Evolutionary conservation across 495 filamentous ascomycete species (phyloP), one percentile per base, ranked within the genome.

Genomic region (Venustampulla echinocandica): DNA sequence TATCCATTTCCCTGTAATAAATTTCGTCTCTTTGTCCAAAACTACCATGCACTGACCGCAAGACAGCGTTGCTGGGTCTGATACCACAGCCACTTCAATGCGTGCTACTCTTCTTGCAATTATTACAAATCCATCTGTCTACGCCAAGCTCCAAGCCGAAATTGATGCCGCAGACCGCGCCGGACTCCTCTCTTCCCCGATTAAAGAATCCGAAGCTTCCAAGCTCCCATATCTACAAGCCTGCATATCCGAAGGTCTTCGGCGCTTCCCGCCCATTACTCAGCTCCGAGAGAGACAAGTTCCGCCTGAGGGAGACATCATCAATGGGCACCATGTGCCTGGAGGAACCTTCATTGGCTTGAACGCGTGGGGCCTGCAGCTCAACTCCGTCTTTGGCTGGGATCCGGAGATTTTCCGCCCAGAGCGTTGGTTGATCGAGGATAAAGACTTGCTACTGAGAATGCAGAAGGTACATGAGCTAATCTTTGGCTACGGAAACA

Each of bases 31-130:
- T 10, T 5, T 6, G 6, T 10, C 15, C 17, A 5, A 37, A 10
- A 9, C 6, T 11, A 37, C 9, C 34, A 10, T 18, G 5, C 17
- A 17, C 15, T 17, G 17, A 40, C 17, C 17, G 9, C 20, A 9
- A 27, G n/a, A 67, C 93, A 97, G 50, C 14, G 34, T 48, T 6
- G 51, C 47, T 0, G 80, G 79, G 7, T 69, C 70, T 13, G 80
- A 84, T 47, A 81, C 80, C 4, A 79, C 77, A 0, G 77, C 77
- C 0, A 78, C 76, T 2, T 68, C 77, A 17, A 69, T 83, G 52
- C 68, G 76, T 39, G 68, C 63, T 1, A 66, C 75, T 30, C 65
- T 84, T 51, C 59, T 73, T n/a, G 71, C 73, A 48, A 54, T 82
- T 14, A 59, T 81, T 15, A 56, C 60, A 1, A 62, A 72, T 39